Percentiles rank a stretch among this genome's conserved stretches.
phyloP scores from a whole-genome alignment of 345 rosid species.

The Salix caprea region DNA sequence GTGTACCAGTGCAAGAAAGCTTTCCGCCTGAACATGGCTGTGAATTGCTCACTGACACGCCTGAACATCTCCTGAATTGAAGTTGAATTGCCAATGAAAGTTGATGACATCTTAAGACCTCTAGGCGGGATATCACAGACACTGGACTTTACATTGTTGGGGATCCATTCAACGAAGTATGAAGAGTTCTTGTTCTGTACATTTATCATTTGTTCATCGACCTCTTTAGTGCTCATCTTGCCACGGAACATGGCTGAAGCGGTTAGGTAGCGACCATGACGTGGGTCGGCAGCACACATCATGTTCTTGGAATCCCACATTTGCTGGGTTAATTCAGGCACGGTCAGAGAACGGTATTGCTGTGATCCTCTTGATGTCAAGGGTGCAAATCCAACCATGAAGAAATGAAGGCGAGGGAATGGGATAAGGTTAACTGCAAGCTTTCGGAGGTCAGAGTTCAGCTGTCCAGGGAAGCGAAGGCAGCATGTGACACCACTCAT shows the following conservation, averaged over 20 bases:
- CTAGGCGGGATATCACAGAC: constrained; percentile 25
- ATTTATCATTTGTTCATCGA: constrained; percentile 27
- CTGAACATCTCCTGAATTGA: constrained; percentile 28
- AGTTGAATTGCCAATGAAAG: constrained; percentile 23
- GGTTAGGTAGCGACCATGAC: constrained; percentile 25
- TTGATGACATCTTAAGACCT: constrained; percentile 23
- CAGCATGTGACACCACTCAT: constrained; percentile 28
- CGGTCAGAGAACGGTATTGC: constrained; percentile 23
- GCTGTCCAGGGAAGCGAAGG: constrained; percentile 28
- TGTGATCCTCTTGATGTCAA: constrained; percentile 28
- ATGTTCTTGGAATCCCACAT: constrained; percentile 29
- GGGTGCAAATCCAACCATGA: constrained; percentile 27
- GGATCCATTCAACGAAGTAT: constrained; percentile 29
- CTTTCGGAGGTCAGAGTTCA: constrained; percentile 25
- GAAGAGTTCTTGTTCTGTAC: constrained; percentile 29
- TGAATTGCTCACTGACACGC: constrained; percentile 26
- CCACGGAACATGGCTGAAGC: constrained; percentile 30
- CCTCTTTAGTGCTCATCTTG: constrained; percentile 26
- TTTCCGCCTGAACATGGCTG: constrained; percentile 28
- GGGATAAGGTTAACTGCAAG: constrained; percentile 27
- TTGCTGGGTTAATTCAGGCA: constrained; percentile 25
- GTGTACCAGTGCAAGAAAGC: constrained; percentile 28
- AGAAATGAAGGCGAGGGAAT: constrained; percentile 26
- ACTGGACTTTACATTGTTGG: constrained; percentile 23
- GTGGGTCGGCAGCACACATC: constrained; percentile 29